Evolutionary conservation across 768 basidiomycete genomes (phyloP), one percentile per base, ranked within the genome.

Genomic region (Hygrocybe coccinea): DNA sequence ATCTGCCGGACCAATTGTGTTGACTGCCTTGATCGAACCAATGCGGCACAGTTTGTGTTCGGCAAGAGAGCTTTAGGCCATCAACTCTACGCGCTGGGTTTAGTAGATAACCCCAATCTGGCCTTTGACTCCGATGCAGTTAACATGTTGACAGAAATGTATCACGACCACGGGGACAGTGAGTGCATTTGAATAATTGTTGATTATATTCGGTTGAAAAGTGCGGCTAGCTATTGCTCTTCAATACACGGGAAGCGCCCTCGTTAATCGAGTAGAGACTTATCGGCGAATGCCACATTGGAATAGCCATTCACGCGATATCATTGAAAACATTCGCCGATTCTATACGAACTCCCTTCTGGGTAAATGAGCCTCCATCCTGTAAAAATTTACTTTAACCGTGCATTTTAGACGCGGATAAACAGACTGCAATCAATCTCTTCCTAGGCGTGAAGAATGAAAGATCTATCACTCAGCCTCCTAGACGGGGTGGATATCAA

Each of bases 131-230:
- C 89, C 9, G 95, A 95, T 68, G 94, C 92, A 1, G 89, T 95
- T 38, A 93, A 95, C 67, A 94, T 98, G 83, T 66, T 99, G 61
- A 98, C 94, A 3, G 93, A 97, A 72, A 97, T 99, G 94, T 97
- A 95, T 69, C 93, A 95, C 66, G 93, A 97, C 68, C 94, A 97
- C 61, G 93, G 93, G 1, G 93, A 97, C 65, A 95, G 92, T 93
- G 65, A 64, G 89, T 37, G 46, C 24, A 39, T 29, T 3, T 17
- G 2, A 29, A 22, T 14, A 2, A 29, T 25, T 55, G 2, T 9
- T 37, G 7, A n/a, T 17, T 37, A 19, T 36, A 17, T 24, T 33
- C 12, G 19, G n/a, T 35, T 39, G 10, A 33, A 21, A 19, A 29
- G 12, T 45, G 25, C 12, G 15, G 33, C 14, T 17, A 95, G 95